These are phyloP conservation scores for Xerocomellus amylosporus DNA, from an alignment of 768 basidiomycete genomes.

Conservation along the genomic window DNA sequence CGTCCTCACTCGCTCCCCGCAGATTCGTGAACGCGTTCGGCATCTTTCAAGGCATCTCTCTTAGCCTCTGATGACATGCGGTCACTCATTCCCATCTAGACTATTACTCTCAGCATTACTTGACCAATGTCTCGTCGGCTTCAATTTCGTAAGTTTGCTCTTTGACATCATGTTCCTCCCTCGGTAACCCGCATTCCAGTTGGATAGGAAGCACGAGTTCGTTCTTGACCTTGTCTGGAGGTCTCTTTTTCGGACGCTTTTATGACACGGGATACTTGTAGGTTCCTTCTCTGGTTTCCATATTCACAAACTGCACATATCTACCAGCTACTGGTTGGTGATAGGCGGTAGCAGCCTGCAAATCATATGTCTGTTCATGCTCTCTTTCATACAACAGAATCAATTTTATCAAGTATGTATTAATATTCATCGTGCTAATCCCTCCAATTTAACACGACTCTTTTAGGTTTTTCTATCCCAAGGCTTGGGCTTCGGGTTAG, in stretches of 20 bases:
- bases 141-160: conserved; percentile 32
- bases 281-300: conserved; percentile 2
- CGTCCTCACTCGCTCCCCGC: background rate
- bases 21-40: conserved; percentile 39
- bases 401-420: conserved; percentile 38
- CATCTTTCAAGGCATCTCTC: conserved; percentile 37
- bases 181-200: conserved; percentile 12
- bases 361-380: conserved; percentile 40
- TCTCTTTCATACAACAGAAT: conserved; percentile 38
- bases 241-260: conserved; percentile 46
- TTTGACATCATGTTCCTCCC: background rate
- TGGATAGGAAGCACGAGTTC: conserved; percentile 52
- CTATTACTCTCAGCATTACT: conserved; percentile 37
- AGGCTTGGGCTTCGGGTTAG: conserved; percentile 47
- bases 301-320: background rate
- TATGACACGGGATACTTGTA: conserved; percentile 54
- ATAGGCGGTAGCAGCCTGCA: conserved; percentile 45
- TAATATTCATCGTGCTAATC: background rate
- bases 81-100: conserved; percentile 24
- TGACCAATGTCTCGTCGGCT: conserved; percentile 36
- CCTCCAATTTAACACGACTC: conserved; percentile 23
- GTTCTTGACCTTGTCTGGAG: conserved; percentile 42
- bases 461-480: conserved; percentile 37
- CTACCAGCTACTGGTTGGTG: conserved; percentile 41
- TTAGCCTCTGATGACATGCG: background rate